Evolutionary conservation across 768 basidiomycete genomes (phyloP).

Genomic region (Pisolithus tinctorius): DNA sequence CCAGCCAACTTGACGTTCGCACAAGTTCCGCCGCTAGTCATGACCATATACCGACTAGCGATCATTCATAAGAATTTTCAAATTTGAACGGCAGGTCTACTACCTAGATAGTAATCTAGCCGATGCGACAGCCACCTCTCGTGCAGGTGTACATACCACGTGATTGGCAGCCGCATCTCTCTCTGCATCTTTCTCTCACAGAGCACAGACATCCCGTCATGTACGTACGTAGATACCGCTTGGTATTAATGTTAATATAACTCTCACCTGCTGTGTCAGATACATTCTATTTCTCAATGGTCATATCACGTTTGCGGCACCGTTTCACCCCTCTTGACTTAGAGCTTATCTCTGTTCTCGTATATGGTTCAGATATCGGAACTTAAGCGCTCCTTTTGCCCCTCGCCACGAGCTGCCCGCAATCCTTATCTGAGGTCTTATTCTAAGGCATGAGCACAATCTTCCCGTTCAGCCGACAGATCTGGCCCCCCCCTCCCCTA

Average conservation of each 20-base stretch:
- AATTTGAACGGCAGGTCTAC: not conserved
- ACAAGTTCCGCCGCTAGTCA: not conserved
- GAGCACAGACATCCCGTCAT: not conserved
- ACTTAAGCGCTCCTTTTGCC: slow-evolving; percentile 28
- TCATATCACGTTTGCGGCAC: not conserved
- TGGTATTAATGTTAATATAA: not conserved
- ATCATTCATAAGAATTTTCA: slow-evolving; percentile 2
- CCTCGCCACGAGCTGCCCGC: not conserved
- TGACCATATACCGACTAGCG: not conserved
- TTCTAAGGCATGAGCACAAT: not conserved
- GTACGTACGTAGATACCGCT: not conserved
- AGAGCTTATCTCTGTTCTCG: slow-evolving; percentile 9
- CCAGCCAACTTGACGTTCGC: not conserved
- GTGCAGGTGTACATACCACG: not conserved
- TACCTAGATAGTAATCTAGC: too few relatives aligned
- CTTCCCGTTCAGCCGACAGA: too few relatives aligned
- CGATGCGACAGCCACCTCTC: too few relatives aligned
- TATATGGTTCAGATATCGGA: slow-evolving; percentile 12
- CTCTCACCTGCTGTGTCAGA: not conserved
- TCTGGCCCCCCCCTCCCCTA: too few relatives aligned
- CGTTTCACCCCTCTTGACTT: not conserved
- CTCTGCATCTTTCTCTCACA: not conserved
- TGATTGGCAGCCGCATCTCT: not conserved
- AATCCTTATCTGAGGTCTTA: slow-evolving; percentile 5
- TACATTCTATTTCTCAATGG: not conserved